Evolutionary conservation across 73 alveolate genomes (phyloP), one percentile per base, ranked within the genome.

Genomic region (Paramecium pentaurelia): DNA sequence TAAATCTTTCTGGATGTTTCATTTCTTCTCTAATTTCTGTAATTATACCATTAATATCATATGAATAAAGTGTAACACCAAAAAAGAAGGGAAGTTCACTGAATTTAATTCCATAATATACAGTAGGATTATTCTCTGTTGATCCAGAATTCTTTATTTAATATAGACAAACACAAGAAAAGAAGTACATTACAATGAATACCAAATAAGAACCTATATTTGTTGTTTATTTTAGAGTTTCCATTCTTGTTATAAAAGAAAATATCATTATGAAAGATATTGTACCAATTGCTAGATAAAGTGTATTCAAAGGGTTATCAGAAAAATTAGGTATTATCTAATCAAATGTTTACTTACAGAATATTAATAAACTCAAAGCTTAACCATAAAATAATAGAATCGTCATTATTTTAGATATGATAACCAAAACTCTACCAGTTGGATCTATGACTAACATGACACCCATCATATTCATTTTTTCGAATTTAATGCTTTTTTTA

Each of bases 1-100:
- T 14, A 25, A 80, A 80, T 14, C 27, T 10, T 20, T 80, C 47
- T 27, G 91, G 91, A 45, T 40, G 58, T 44, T 80, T 45, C 91
- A 80, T 80, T 47, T 80, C 91, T 27, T 80, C 91, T 80, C 91
- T 80, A n/a, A 80, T 80, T 44, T 80, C 91, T 6, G 91, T 80
- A 6, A 80, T 58, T 3, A 80, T 27, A 42, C 91, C 91, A 45
- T 80, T 80, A 8, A 80, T 80, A 49, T 80, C 91, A n/a, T 80
- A 80, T 44, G 91, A 80, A 22, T 32, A 80, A 25, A 80, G 58
- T 6, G 91, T 32, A n/a, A 80, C 91, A 18, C 91, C 91, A 49
- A 80, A 80, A 25, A 80, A 80, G 51, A 80, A 80, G 6, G 91
- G 91, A 45, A 80, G 16, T n/a, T 80, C 71, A 20, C 28, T 12